phyloP scores from a whole-genome alignment of 345 rosid genomes.

The Eucalyptus rudis region DNA sequence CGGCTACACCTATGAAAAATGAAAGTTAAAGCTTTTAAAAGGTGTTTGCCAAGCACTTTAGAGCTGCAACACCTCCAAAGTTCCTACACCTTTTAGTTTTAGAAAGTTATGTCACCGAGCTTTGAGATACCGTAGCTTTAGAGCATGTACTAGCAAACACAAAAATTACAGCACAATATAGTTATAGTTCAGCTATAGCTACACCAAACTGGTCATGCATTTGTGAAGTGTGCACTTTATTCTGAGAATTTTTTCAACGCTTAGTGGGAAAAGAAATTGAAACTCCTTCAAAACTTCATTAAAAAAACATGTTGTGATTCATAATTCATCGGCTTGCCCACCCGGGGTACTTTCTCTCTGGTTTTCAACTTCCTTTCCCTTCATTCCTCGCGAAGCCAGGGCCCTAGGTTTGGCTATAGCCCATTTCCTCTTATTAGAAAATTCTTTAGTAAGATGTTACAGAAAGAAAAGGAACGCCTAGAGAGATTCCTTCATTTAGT shows the following conservation, averaged over 20 bases:
- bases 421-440: no score
- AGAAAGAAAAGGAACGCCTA: no score
- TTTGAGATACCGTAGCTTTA: no score
- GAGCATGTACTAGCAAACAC: no score
- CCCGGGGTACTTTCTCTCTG: background rate
- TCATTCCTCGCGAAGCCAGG: fast-evolving
- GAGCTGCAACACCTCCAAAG: no score
- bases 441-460: no score
- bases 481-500: no score
- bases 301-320: background rate
- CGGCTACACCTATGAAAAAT: background rate
- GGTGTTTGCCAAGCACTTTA: background rate
- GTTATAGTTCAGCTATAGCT: background rate
- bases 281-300: background rate
- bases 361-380: background rate
- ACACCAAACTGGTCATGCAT: background rate
- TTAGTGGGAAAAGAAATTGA: background rate
- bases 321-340: background rate
- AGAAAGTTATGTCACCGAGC: background rate
- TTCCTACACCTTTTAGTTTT: background rate
- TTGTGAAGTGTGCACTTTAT: no score
- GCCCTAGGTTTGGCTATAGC: no score
- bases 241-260: background rate
- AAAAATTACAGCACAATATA: no score
- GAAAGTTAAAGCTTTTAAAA: background rate